These are phyloP conservation scores for Xylariaceae sp. DNA, from an alignment of 2,329 filamentous ascomycete genomes.

Conservation along the genomic window DNA sequence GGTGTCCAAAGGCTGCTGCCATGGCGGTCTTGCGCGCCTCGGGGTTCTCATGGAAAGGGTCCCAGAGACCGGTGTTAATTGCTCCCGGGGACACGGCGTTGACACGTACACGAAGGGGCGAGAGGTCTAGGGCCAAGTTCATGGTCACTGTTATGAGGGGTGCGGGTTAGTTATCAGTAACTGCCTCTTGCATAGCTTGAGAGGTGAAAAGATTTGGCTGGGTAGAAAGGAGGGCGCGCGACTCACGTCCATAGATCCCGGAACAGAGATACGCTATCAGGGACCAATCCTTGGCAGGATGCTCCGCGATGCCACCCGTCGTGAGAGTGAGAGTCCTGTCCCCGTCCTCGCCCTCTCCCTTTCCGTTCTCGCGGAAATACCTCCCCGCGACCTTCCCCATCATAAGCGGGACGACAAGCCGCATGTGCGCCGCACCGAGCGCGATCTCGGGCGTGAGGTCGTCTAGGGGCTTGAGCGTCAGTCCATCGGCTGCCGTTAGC, in stretches of 20 bases:
- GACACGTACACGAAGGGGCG: conserved; percentile 25
- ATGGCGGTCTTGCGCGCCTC: conserved; percentile 12
- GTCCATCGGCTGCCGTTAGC: conserved; percentile 29
- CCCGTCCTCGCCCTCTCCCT: conserved; percentile 1
- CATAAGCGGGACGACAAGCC: conserved; percentile 31
- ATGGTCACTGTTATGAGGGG: conserved; percentile 23
- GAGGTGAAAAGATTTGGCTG: background rate
- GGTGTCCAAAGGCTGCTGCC: conserved; percentile 5
- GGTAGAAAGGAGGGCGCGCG: too few species aligned
- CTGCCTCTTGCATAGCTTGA: background rate
- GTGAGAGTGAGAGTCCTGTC: conserved; percentile 23
- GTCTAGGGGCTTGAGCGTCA: conserved; percentile 16
- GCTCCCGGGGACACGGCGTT: conserved; percentile 29
- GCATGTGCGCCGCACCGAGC: conserved; percentile 26
- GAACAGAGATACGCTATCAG: conserved; percentile 22
- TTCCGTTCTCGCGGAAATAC: conserved; percentile 22
- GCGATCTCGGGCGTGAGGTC: conserved; percentile 27
- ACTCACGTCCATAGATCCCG: conserved; percentile 20
- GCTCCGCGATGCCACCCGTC: conserved; percentile 24
- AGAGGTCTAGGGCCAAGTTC: conserved; percentile 29
- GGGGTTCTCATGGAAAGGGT: conserved; percentile 15
- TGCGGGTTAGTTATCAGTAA: too few species aligned
- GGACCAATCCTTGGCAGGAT: conserved; percentile 18
- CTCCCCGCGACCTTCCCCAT: conserved; percentile 31
- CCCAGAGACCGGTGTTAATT: conserved; percentile 28